Base-by-base conservation (phyloP, 495 filamentous ascomycete genomes). In the Aspergillus bridgeri region DNA sequence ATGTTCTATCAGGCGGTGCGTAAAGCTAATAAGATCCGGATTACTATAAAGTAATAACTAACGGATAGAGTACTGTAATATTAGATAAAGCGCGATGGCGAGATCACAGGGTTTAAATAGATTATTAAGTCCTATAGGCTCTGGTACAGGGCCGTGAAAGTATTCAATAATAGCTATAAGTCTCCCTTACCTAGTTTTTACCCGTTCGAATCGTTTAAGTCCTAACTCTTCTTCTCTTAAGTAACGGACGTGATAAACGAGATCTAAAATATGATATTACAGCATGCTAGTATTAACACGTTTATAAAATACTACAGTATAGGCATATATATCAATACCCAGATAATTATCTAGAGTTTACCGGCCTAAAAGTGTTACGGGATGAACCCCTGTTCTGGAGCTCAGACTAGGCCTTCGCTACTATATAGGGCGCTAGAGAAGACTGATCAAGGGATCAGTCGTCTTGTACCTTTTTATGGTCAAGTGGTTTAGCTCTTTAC, bases 211-310 rank as follows among this genome's bases (percentile, higher is more conserved):
- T 20, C 59, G 13, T 25, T 42, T 53, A 56, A 50, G 27, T 48
- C 33, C 42, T 54, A 51, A 51, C 19, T 29, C 48, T 56, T 48
- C 25, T 51, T 51, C 22, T 57, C 13, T 44, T 42, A 49, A 54
- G 46, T 51, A 73, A 66, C 54, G 53, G 71, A 75, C 33, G 62
- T 77, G 47, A 69, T 64, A n/a, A 69, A 74, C 59, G 58, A 67
- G 29, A 25, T 76, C 22, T 65, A 77, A 65, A 75, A 75, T 50
- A 57, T 75, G 4, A 76, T 75, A 48, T 58, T 75, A 19, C 59
- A 74, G 58, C 64, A 75, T 60, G 58, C 66, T 21, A 69, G 58
- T 27, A 75, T 72, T 46, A 48, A 65, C 48, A 74, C 67, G 1
- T 75, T 74, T 61, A 48, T 76, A 13, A 68, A 66, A 51, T 62